Evolutionary conservation across 768 basidiomycete genomes (phyloP).

Genomic region (Clavulina sp.): DNA sequence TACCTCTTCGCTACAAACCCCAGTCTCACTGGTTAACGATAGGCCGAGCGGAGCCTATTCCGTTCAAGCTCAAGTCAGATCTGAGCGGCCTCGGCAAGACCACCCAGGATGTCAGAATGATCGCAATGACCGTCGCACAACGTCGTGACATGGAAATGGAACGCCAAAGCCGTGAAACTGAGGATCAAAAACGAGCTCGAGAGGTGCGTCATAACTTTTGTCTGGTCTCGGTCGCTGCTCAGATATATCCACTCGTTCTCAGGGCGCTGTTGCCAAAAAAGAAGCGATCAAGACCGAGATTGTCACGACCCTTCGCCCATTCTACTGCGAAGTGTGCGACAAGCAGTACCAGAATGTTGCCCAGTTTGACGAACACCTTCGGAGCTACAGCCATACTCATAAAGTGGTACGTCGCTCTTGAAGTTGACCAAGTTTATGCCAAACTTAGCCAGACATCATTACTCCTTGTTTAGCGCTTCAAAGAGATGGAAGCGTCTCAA

Average conservation of each 20-base stretch:
- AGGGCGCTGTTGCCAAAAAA: constrained; percentile 50
- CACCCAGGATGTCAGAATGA: constrained; percentile 64
- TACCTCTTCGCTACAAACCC: constrained; percentile 1
- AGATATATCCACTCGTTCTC: neutral
- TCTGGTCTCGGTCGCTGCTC: neutral
- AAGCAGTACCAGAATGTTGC: constrained; percentile 77
- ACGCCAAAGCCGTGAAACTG: constrained; percentile 61
- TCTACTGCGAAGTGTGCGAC: constrained; percentile 70
- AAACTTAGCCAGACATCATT: neutral
- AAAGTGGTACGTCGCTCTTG: constrained; percentile 7
- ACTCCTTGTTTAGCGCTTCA: constrained; percentile 29
- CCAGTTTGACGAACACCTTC: constrained; percentile 81
- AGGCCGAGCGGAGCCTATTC: constrained; percentile 74
- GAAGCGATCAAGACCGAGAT: constrained; percentile 53
- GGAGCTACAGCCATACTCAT: constrained; percentile 10
- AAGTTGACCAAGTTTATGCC: neutral
- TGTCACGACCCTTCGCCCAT: constrained; percentile 44
- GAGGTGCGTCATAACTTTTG: constrained; percentile 31
- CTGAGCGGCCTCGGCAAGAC: constrained; percentile 64
- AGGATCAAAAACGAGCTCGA: constrained; percentile 52
- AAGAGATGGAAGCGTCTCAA: constrained; percentile 62
- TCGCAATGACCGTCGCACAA: constrained; percentile 70
- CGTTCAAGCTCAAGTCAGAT: constrained; percentile 64
- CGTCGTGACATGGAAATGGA: constrained; percentile 68
- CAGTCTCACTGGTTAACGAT: neutral